phyloP scores from a whole-genome alignment of 2,329 filamentous ascomycete genomes.

The Aspergillus sergii region DNA sequence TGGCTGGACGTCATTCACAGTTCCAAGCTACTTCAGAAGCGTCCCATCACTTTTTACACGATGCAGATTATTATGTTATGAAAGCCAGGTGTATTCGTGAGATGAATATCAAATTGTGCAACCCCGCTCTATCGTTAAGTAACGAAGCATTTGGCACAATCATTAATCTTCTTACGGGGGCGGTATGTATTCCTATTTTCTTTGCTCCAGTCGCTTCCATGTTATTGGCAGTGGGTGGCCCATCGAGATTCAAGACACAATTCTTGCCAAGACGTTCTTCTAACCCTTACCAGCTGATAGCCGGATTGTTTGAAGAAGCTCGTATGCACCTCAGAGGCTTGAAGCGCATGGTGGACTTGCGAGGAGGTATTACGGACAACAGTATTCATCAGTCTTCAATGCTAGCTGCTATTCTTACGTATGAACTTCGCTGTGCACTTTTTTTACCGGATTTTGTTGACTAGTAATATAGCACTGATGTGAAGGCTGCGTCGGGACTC shows the following conservation, averaged over 20 bases:
- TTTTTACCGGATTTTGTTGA: neutral
- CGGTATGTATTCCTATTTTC: conserved; percentile 27
- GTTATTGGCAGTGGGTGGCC: neutral
- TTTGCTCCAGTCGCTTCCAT: neutral
- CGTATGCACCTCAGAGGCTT: conserved; percentile 43
- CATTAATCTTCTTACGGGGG: conserved; percentile 39
- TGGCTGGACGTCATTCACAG: conserved; percentile 30
- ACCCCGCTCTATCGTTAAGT: conserved; percentile 30
- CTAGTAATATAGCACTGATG: conserved; percentile 30
- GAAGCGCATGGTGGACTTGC: conserved; percentile 40
- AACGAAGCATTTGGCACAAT: conserved; percentile 42
- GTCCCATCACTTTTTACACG: conserved; percentile 26
- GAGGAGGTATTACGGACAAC: conserved; percentile 34
- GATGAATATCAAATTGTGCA: conserved; percentile 35
- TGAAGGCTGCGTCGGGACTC: conserved; percentile 38
- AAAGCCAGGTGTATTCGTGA: conserved; percentile 39
- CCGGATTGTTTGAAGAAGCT: conserved; percentile 42
- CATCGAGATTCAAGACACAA: neutral
- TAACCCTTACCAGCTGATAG: conserved; percentile 33
- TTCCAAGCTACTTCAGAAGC: conserved; percentile 19
- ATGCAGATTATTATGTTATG: conserved; percentile 43
- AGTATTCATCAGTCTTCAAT: conserved; percentile 29
- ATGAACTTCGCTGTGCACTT: conserved; percentile 10
- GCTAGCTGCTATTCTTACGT: conserved; percentile 34
- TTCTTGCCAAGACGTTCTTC: neutral